Base-by-base conservation (phyloP, 768 basidiomycete genomes). In the Pulveroboletus sp. region DNA sequence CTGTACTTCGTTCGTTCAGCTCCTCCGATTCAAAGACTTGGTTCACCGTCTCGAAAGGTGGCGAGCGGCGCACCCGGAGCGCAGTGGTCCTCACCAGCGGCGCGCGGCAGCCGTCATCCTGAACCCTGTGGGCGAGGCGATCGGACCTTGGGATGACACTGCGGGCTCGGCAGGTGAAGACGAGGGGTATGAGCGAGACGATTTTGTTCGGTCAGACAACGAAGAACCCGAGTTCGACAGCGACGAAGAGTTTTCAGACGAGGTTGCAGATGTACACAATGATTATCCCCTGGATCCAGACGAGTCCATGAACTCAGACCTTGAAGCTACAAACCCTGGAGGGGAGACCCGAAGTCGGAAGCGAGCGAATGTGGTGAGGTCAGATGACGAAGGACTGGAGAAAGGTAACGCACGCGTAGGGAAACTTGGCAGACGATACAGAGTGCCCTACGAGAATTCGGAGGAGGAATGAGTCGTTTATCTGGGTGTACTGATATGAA, bases 101-200 rank as follows among this genome's bases (percentile, higher is more conserved):
- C 47, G 24, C 22, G 24, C 23, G 5, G 45, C 38, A 11, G 0
- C 24, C 14, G 47, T n/a, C n/a, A n/a, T 60, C 10, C 47, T 50
- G 36, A 55, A 60, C 36, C 59, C 52, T 0, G 43, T 45, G 6
- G 52, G 59, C 13, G 52, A 61, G 13, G 42, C 45, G 2, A 17
- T 62, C 9, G 61, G 60, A 20, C 47, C 44, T 0, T 46, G 53
- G 53, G 35, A 63, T 32, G 57, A 60, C 11, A 30, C 6, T 3
- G 16, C 1, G 2, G 54, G 53, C 8, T 53, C 57, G 2, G 56
- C 56, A 4, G 57, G 2, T 1, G 61, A 61, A 40, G 49, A 49
- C 1, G 47, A 38, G 0, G 38, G 43, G 1, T 47, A 51, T 11
- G 56, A 59, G 3, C 19, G 1, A 3, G 53, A 55, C 7, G 1